Evolutionary conservation across 1,284 basidiomycete species (phyloP).

Genomic region (Microbotryomycetes sp.): DNA sequence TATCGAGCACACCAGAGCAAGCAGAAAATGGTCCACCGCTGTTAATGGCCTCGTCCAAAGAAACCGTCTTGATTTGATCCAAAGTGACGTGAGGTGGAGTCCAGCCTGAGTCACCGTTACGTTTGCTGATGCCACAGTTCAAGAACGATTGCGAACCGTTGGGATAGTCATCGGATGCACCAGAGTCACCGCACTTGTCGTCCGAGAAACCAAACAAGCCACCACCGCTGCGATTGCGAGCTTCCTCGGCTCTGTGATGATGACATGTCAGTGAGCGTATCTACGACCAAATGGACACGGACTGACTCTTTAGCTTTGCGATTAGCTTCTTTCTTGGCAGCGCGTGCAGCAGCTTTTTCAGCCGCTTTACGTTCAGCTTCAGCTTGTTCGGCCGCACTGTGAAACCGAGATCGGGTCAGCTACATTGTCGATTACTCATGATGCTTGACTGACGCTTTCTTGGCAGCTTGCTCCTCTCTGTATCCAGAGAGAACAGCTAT

Average conservation of each 20-base stretch:
- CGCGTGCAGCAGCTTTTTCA: neutral
- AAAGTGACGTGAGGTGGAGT: conserved; percentile 18
- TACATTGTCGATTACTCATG: no score
- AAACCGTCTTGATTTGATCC: conserved; percentile 25
- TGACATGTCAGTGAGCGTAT: no score
- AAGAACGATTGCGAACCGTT: conserved; percentile 28
- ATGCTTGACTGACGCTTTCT: conserved; percentile 2
- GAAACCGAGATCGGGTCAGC: neutral
- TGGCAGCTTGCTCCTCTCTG: neutral
- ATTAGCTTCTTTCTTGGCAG: no score
- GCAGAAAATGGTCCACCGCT: neutral
- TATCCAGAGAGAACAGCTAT: neutral
- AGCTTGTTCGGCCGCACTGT: neutral
- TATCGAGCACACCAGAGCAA: neutral
- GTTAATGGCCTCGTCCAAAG: conserved; percentile 27
- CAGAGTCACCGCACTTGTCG: conserved; percentile 29
- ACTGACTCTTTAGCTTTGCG: no score
- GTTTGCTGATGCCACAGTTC: conserved; percentile 30
- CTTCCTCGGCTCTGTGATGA: no score
- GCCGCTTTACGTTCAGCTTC: neutral
- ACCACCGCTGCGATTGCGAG: neutral
- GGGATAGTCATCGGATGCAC: conserved; percentile 21
- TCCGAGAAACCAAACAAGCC: conserved; percentile 19
- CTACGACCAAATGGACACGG: no score
- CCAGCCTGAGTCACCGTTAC: conserved; percentile 20